Conservation (phyloP, 2,329 filamentous ascomycete genomes). For the Macrophomina phaseolina region DNA sequence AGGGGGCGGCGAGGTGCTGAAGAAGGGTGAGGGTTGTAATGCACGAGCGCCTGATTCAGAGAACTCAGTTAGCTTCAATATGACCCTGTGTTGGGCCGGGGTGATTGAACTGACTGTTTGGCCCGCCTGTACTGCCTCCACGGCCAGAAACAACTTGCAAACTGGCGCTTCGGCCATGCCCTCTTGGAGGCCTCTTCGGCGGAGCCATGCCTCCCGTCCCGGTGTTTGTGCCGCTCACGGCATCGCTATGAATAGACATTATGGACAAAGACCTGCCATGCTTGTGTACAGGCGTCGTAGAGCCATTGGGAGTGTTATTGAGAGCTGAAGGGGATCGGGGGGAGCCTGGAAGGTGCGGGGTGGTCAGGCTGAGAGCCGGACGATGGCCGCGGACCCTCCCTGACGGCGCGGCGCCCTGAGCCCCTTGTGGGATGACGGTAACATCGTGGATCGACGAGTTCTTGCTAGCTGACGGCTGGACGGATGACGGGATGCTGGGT, state of each 20-base stretch:
- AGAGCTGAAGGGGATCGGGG: slow-evolving; percentile 11
- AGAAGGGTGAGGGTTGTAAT: slow-evolving; percentile 50
- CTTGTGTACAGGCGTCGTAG: slow-evolving; percentile 34
- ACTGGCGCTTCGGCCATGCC: slow-evolving; percentile 80
- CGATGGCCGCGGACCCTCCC: slow-evolving; percentile 61
- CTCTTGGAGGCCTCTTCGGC: slow-evolving; percentile 58
- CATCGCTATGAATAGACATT: slow-evolving; percentile 45
- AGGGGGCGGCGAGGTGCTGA: slow-evolving; percentile 47
- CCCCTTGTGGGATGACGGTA: slow-evolving; percentile 14
- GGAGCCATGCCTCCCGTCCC: slow-evolving; percentile 21
- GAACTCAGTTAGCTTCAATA: not conserved
- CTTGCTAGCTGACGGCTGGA: slow-evolving; percentile 21
- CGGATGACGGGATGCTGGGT: slow-evolving; percentile 47
- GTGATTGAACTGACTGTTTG: slow-evolving; percentile 37
- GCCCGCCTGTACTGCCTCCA: slow-evolving; percentile 4
- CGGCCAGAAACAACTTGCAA: slow-evolving; percentile 70
- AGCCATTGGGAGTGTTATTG: slow-evolving; percentile 34
- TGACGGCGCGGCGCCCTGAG: slow-evolving; percentile 16
- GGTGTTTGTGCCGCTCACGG: slow-evolving; percentile 14
- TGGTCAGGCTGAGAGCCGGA: slow-evolving; percentile 68
- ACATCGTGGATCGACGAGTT: slow-evolving; percentile 36
- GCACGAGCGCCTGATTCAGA: slow-evolving; percentile 2
- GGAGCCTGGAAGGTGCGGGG: slow-evolving; percentile 31
- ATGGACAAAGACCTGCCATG: slow-evolving; percentile 57
- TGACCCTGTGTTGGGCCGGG: slow-evolving; percentile 34